Percentiles rank a stretch among this genome's conserved stretches.
These are phyloP conservation scores for Phytophthora aleatoria DNA, from an alignment of 352 stramenopile genomes.

Conservation along the genomic window DNA sequence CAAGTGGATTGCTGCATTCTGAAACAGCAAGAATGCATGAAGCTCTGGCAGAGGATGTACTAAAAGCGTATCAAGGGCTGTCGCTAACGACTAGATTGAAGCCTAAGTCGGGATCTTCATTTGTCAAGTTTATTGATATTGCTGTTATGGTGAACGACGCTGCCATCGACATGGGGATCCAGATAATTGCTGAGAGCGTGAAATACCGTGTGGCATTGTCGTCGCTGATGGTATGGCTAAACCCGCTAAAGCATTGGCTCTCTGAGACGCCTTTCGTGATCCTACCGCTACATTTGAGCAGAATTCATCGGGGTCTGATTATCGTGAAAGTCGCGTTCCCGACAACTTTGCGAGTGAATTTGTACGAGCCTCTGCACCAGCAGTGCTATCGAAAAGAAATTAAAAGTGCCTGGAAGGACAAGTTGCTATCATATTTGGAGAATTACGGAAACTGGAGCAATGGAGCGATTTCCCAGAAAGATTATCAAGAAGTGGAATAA, in stretches of 20 bases:
- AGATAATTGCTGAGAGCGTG: background rate
- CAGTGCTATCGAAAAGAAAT: background rate
- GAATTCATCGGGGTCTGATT: background rate
- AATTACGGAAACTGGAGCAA: slow-evolving; percentile 1
- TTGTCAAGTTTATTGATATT: background rate
- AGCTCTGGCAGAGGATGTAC: background rate
- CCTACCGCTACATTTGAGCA: background rate
- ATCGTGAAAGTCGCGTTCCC: background rate
- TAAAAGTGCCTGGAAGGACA: background rate
- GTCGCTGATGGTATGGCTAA: background rate
- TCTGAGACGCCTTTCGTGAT: background rate
- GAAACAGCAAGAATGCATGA: background rate
- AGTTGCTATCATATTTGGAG: background rate
- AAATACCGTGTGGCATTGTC: background rate
- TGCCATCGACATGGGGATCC: background rate
- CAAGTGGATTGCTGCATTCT: background rate
- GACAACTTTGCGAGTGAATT: background rate
- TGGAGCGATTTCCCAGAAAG: background rate
- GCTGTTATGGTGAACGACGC: background rate
- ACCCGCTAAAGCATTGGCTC: background rate
- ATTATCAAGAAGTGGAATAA: slow-evolving; percentile 4
- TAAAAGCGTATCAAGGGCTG: background rate
- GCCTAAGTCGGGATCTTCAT: background rate
- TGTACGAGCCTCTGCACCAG: background rate
- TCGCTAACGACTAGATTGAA: background rate